Evolutionary conservation across 176 grass and related monocot species (phyloP), one percentile per base, ranked within the genome.

Genomic region (Cenchrus americanus): DNA sequence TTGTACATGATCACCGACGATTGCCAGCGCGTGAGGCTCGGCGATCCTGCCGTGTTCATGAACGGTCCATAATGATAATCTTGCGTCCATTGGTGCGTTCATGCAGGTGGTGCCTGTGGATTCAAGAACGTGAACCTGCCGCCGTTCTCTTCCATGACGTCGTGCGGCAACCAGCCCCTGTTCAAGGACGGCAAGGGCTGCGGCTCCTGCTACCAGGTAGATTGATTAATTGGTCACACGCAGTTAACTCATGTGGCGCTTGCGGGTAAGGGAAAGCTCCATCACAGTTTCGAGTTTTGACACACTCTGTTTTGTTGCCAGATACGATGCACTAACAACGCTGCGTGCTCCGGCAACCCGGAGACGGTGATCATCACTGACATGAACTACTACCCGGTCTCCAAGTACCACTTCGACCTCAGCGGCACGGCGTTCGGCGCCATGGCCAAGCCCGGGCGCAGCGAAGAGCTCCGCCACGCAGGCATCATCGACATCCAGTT

Each of bases 391-490:
- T 89, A 54, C 80, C 80, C 84, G 0, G 88, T 90, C 0, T 15
- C 88, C 73, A 86, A 58, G 76, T 87, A 77, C 66, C 91, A 92
- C 34, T 92, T 92, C 59, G 91, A 92, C 77, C 87, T 92, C 40
- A 92, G 91, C 71, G 91, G 91, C 62, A 89, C 87, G 22, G 73
- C 87, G n/a, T 92, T 92, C 81, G 91, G 91, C 9, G 82, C 84
- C 59, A 68, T 92, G 87, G 80, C 91, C 5, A 60, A 73, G 76
- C 71, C 76, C 3, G 91, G 91, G 50, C 73, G 5, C 22, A 86
- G 34, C 80, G 66, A 92, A 24, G 14, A 81, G 87, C 91, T 92
- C 66, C 91, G 87, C 66, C 87, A 84, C 49, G 81, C 91, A 66
- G 91, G 91, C 81, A 89, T 89, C 51, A 89, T 92, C 32, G 80